Percentiles rank a stretch among this genome's conserved stretches.
These are phyloP conservation scores for Aethionema arabicum DNA, from an alignment of 345 rosid species.

Conservation along the genomic window DNA sequence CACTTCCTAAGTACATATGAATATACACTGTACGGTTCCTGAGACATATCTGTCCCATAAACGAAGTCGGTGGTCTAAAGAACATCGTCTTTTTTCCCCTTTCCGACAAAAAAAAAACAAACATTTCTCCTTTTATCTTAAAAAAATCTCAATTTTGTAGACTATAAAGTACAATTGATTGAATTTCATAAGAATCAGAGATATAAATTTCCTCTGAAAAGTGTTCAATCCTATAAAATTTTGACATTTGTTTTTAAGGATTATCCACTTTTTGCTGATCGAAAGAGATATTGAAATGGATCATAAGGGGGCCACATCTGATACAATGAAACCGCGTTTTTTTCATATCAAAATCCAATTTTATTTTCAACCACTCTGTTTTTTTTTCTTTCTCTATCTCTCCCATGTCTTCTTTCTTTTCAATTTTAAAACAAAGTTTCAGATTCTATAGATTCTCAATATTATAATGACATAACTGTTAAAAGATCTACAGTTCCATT, in stretches of 20 bases:
- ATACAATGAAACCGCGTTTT: constrained; percentile 41
- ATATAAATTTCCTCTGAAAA: neutral
- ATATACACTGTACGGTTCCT: too few relatives aligned
- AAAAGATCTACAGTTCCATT: constrained; percentile 32
- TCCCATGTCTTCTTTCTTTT: constrained; percentile 16
- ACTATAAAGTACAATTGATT: too few relatives aligned
- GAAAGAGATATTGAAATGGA: constrained; percentile 26
- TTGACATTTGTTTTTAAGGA: constrained; percentile 28
- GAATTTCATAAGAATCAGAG: too few relatives aligned
- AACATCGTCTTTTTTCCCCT: constrained; percentile 16
- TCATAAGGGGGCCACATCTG: constrained; percentile 25
- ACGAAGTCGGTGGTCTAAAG: constrained; percentile 39
- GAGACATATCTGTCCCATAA: neutral
- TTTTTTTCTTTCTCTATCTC: constrained; percentile 6
- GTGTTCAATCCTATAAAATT: constrained; percentile 18
- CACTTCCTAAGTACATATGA: too few relatives aligned
- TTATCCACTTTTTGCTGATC: constrained; percentile 31
- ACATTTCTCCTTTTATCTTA: constrained; percentile 3
- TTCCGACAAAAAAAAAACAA: constrained; percentile 22
- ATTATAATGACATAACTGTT: constrained; percentile 22
- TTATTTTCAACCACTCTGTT: constrained; percentile 17
- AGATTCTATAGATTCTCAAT: constrained; percentile 29
- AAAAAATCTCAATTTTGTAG: too few relatives aligned
- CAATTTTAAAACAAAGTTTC: constrained; percentile 3
- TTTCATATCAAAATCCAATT: constrained; percentile 21